Evolutionary conservation across 352 stramenopile species (phyloP), one percentile per base, ranked within the genome.

Genomic region (Globisporangium uncinulatum): DNA sequence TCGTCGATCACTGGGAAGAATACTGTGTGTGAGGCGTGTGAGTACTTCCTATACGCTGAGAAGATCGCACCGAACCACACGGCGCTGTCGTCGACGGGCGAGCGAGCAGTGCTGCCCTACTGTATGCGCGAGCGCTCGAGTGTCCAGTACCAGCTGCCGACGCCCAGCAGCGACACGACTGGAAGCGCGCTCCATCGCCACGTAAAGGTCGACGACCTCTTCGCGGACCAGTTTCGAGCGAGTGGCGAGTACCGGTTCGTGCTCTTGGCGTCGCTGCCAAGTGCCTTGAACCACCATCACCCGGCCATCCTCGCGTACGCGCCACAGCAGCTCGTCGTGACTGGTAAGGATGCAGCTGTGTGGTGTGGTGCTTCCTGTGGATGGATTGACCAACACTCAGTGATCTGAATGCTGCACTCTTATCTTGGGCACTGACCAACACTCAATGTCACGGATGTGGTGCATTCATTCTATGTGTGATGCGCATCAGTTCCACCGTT

Each of bases 181-280:
- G 17, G 19, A 29, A 6, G 4, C 3, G 21, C 36, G 3, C 11
- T 32, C 6, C 56, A 53, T 15, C 50, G 56, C 49, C 39, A 53
- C 10, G 51, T 70, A n/a, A 65, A 60, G 11, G 41, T 73, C 6
- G 56, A 56, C 2, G 47, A 58, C 29, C 15, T 52, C 2, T 76
- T 76, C 47, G 69, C 59, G 14, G 69, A 74, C 42, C 37, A 61
- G 48, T 76, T 76, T 32, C 42, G 44, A 7, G 56, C 57, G 3
- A 73, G 56, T 6, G 66, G 69, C 21, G 54, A 67, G 46, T 76
- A 76, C 36, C 61, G 46, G 11, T 71, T 76, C 34, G 55, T 72
- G 52, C 51, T 76, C 11, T 31, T 76, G 31, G 69, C 57, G 13
- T 69, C 65, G 17, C 41, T 76, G 10, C 63, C 69, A 7, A 42